Base-by-base conservation (phyloP, 2,329 filamentous ascomycete species). In the Neonectria sp. region DNA sequence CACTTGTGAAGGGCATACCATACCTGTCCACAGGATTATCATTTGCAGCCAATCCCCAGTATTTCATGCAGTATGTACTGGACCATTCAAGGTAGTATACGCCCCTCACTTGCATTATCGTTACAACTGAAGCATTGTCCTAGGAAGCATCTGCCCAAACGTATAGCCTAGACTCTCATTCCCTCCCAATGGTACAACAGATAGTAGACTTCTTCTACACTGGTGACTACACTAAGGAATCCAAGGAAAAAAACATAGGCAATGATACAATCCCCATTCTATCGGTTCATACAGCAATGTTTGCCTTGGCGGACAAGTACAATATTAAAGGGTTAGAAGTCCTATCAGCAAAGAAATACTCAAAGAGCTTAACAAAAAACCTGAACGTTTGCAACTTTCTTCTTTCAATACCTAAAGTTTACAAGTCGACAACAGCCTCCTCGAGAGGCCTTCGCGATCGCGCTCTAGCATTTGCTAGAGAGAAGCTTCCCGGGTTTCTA, bases 151-250 rank as follows among this genome's bases (percentile, higher is more conserved):
- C 29, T 0, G 65, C 66, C 1, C 55, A 51, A 0, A 73, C 55
- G 2, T 73, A 73, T 35, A 29, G 33, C 15, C n/a, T 53, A 35
- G 68, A 17, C 6, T 60, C n/a, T n/a, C 40, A 52, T 13, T 31
- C 52, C 2, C 13, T 59, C 4, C 53, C 59, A 0, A 59, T 63
- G 55, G 43, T 73, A 2, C 43, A 25, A 0, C 66, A 45, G 1
- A 71, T 73, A 66, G 63, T 73, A 2, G 71, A 73, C 8, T 73
- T 63, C 17, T 51, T 73, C 2, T 73, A 73, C 8, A 73, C 52
- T 0, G 66, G 63, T 24, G 13, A 59, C 27, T 68, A 66, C 11
- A 46, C 17, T 3, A 31, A 33, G 6, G 24, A 52, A 4, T 15
- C 21, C 17, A 3, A 12, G 45, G 31, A 40, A 21, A 43, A 52